phyloP scores from a whole-genome alignment of 768 basidiomycete genomes.

The Suillus fuscotomentosus region DNA sequence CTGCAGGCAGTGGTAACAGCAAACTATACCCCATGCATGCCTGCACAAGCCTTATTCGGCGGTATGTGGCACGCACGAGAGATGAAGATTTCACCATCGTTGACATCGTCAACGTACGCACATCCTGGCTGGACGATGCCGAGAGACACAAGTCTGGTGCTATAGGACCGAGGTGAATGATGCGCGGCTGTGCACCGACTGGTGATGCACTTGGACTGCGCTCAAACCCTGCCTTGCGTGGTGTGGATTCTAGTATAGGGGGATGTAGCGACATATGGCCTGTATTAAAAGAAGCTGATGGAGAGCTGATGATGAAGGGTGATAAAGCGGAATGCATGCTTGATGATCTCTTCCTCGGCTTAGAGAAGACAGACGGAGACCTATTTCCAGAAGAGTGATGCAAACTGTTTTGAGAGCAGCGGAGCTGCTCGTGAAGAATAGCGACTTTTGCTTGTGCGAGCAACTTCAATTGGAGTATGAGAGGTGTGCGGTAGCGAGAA shows the following conservation, averaged over 20 bases:
- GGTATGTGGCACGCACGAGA: conserved; percentile 58
- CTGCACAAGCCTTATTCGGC: conserved; percentile 61
- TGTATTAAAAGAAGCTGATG: neutral
- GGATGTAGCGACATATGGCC: conserved; percentile 1
- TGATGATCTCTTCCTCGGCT: conserved; percentile 48
- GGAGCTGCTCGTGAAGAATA: conserved; percentile 51
- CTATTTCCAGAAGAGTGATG: conserved; percentile 36
- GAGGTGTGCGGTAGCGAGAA: conserved; percentile 59
- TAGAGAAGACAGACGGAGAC: conserved; percentile 56
- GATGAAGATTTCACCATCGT: conserved; percentile 47
- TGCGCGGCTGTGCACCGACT: conserved; percentile 43
- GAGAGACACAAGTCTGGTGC: conserved; percentile 17
- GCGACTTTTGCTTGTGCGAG: conserved; percentile 65
- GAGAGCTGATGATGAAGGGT: conserved; percentile 45
- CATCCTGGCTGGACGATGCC: conserved; percentile 2
- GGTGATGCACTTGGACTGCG: conserved; percentile 38
- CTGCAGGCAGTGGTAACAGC: conserved; percentile 48
- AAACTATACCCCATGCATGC: conserved; percentile 60
- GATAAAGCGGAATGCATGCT: conserved; percentile 27
- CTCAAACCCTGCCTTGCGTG: conserved; percentile 40
- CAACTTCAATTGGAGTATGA: conserved; percentile 63
- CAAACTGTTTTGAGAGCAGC: conserved; percentile 24
- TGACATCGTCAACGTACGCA: conserved; percentile 26
- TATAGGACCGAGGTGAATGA: conserved; percentile 61
- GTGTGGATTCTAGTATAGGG: conserved; percentile 35